Conservation (phyloP, 176 grass and related monocot genomes). For the Triticum monococcum region DNA sequence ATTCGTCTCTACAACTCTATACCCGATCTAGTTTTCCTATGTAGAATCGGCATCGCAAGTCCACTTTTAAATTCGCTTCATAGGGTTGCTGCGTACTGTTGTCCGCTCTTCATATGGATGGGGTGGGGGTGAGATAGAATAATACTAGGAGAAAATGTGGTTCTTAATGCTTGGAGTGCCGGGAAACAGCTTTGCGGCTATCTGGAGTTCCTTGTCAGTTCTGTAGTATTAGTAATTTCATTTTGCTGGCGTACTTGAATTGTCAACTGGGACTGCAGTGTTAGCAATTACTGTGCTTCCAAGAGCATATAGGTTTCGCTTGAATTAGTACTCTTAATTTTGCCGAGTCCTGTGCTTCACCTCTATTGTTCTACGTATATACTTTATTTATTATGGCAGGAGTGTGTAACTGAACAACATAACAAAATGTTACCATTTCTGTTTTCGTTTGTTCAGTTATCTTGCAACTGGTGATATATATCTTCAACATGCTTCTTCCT, state of each 20-base stretch:
- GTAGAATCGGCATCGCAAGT: background rate
- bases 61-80: background rate
- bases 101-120: background rate
- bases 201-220: background rate
- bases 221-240: background rate
- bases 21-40: background rate
- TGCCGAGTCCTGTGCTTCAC: background rate
- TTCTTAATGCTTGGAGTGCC: background rate
- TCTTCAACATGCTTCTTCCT: background rate
- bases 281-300: background rate
- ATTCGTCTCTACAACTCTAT: constrained; percentile 8
- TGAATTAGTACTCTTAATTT: background rate
- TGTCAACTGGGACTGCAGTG: background rate
- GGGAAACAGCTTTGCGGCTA: background rate
- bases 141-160: background rate
- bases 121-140: background rate
- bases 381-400: background rate
- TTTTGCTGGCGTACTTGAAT: background rate
- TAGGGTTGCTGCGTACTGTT: background rate
- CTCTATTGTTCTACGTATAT: background rate
- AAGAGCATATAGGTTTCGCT: background rate
- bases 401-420: background rate
- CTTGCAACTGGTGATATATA: background rate
- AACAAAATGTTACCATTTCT: background rate
- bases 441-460: background rate